A percentile compares a stretch with the other conserved stretches of the same genome.
These are phyloP conservation scores for Amborella trichopoda DNA, from an alignment of 164 flowering plant species.

Conservation along the genomic window DNA sequence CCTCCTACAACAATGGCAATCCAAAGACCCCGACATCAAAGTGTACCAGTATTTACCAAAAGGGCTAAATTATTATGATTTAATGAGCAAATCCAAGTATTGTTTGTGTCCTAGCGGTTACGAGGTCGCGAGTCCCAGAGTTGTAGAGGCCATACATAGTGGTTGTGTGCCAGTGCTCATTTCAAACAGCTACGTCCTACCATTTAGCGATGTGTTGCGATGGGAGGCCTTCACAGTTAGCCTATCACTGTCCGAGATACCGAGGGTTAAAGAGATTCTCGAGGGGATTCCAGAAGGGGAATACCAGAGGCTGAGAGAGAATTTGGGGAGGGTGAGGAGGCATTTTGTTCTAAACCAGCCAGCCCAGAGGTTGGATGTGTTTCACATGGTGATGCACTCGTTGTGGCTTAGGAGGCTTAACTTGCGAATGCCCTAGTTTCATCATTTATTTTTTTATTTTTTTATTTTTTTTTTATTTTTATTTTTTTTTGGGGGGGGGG, in stretches of 20 bases:
- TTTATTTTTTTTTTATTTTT: too few species aligned
- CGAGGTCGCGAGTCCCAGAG: constrained; percentile 9
- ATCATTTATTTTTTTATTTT: too few species aligned
- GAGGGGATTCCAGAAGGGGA: constrained; percentile 6
- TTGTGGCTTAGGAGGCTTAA: constrained; percentile 76
- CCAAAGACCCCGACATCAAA: constrained; percentile 2
- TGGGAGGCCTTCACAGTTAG: constrained; percentile 11
- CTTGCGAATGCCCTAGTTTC: too few species aligned
- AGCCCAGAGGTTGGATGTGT: constrained; percentile 44
- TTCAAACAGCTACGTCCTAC: constrained; percentile 10
- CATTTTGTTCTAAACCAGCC: constrained; percentile 62
- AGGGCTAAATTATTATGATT: neutral
- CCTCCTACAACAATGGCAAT: constrained; percentile 9
- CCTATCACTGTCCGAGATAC: constrained; percentile 6
- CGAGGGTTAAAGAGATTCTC: constrained; percentile 7
- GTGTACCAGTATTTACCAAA: constrained; percentile 4
- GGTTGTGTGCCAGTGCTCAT: constrained; percentile 12
- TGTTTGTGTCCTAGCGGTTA: constrained; percentile 8
- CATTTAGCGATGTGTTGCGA: constrained; percentile 10
- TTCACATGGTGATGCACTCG: constrained; percentile 73
- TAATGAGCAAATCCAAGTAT: constrained; percentile 5
- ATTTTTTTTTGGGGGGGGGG: too few species aligned
- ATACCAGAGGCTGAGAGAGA: constrained; percentile 13
- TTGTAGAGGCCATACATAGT: constrained; percentile 12
- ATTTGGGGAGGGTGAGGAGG: constrained; percentile 37